phyloP scores from a whole-genome alignment of 2,329 filamentous ascomycete genomes.

The Aspergillus pseudonomiae region DNA sequence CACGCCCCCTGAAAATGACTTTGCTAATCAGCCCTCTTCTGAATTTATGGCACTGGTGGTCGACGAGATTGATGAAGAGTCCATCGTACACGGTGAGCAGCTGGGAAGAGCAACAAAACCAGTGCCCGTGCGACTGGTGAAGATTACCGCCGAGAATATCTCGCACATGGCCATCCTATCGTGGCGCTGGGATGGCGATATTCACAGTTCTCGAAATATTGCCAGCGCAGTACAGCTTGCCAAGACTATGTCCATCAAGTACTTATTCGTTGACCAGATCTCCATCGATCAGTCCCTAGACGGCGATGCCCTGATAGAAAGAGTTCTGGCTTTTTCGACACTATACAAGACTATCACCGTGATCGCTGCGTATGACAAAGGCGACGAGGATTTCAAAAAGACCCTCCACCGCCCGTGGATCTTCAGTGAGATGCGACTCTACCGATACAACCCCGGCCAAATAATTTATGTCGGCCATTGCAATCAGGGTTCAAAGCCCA shows the following conservation, averaged over 20 bases:
- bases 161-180: not conserved
- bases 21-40: no score
- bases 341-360: not conserved
- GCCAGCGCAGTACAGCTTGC: not conserved
- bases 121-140: no score
- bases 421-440: no score
- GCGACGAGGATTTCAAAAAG: no score
- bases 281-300: not conserved
- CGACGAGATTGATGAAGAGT: no score
- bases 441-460: not conserved
- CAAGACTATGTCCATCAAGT: not conserved
- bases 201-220: not conserved
- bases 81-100: no score
- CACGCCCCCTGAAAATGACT: no score
- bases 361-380: not conserved
- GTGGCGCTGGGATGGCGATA: not conserved
- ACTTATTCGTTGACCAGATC: not conserved
- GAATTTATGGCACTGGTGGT: no score
- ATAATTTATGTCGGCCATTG: not conserved
- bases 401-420: no score
- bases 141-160: no score
- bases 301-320: not conserved
- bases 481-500: no score
- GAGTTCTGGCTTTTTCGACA: not conserved
- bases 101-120: no score